A percentile compares a stretch with the other conserved stretches of the same genome.
Evolutionary conservation across 2,329 filamentous ascomycete species (phyloP).

Genomic region (Cordyceps fumosorosea): DNA sequence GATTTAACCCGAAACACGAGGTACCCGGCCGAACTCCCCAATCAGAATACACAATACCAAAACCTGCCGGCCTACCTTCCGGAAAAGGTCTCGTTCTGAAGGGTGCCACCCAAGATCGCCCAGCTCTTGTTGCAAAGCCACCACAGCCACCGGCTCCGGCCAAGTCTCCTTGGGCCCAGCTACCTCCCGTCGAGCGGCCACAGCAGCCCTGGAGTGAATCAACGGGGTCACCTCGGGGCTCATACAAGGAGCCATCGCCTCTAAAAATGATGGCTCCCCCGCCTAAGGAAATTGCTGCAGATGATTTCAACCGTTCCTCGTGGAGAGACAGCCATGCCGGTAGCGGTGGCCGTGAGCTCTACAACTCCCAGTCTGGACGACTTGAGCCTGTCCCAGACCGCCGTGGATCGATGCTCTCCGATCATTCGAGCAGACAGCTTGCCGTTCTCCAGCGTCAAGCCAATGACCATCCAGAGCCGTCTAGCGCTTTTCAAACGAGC

Average conservation of each 20-base stretch:
- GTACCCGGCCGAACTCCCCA: constrained; percentile 14
- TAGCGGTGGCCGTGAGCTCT: constrained; percentile 64
- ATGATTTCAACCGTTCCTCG: constrained; percentile 80
- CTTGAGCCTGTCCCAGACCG: constrained; percentile 85
- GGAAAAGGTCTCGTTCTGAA: constrained; percentile 61
- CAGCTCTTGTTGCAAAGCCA: constrained; percentile 66
- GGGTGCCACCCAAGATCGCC: constrained; percentile 58
- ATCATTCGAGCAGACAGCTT: constrained; percentile 62
- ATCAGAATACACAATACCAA: constrained; percentile 26
- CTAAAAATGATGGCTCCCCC: constrained; percentile 48
- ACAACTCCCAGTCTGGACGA: constrained; percentile 89
- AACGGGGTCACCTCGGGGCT: constrained; percentile 38
- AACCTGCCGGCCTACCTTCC: constrained; percentile 40
- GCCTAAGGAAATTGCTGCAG: constrained; percentile 78
- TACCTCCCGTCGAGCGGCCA: constrained; percentile 79
- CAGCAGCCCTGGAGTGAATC: constrained; percentile 61
- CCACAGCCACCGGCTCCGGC: constrained; percentile 59
- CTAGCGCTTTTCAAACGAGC: constrained; percentile 76
- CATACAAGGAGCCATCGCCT: constrained; percentile 48
- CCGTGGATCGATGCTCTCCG: constrained; percentile 61
- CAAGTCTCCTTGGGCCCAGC: constrained; percentile 85
- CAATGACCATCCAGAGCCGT: constrained; percentile 68
- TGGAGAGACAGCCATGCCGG: constrained; percentile 66
- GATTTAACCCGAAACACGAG: neutral
- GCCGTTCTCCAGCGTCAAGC: constrained; percentile 70